phyloP scores from a whole-genome alignment of 768 basidiomycete genomes.

The Boletus bicolor region DNA sequence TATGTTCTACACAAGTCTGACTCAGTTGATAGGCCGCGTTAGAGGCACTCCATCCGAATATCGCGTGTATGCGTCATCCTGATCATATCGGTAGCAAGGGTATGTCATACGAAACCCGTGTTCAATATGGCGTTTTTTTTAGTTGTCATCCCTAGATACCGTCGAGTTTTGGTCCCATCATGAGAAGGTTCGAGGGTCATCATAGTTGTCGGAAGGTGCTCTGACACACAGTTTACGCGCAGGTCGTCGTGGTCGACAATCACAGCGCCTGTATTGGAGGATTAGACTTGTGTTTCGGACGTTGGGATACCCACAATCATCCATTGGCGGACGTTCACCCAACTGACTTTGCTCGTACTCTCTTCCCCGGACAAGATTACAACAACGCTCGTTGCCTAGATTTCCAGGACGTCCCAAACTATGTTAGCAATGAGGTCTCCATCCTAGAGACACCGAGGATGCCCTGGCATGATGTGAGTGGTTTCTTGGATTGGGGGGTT shows the following conservation, averaged over 20 bases:
- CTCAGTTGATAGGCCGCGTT: conserved; percentile 52
- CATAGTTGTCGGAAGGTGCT: neutral
- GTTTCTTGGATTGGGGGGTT: neutral
- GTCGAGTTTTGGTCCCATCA: conserved; percentile 92
- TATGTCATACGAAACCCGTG: conserved; percentile 3
- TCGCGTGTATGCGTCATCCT: conserved; percentile 85
- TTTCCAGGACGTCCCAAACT: conserved; percentile 79
- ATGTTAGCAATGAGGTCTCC: conserved; percentile 65
- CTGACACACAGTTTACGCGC: neutral
- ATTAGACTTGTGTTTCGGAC: conserved; percentile 93
- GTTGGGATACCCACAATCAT: conserved; percentile 92
- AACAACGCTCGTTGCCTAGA: conserved; percentile 87
- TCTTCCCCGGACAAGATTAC: conserved; percentile 94
- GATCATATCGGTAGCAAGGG: conserved; percentile 85
- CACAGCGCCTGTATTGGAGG: conserved; percentile 87
- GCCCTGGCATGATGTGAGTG: conserved; percentile 94
- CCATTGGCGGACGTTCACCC: conserved; percentile 93
- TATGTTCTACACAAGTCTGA: neutral
- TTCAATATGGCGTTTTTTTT: neutral
- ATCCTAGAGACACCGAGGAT: conserved; percentile 69
- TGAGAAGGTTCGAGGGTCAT: conserved; percentile 54
- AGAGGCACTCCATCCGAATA: conserved; percentile 82
- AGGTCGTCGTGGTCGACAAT: conserved; percentile 84
- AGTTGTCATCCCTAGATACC: conserved; percentile 43
- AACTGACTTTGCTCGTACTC: conserved; percentile 71